Evolutionary conservation across 2,329 filamentous ascomycete genomes (phyloP), one percentile per base, ranked within the genome.

Genomic region (Bipolaris victoriae): DNA sequence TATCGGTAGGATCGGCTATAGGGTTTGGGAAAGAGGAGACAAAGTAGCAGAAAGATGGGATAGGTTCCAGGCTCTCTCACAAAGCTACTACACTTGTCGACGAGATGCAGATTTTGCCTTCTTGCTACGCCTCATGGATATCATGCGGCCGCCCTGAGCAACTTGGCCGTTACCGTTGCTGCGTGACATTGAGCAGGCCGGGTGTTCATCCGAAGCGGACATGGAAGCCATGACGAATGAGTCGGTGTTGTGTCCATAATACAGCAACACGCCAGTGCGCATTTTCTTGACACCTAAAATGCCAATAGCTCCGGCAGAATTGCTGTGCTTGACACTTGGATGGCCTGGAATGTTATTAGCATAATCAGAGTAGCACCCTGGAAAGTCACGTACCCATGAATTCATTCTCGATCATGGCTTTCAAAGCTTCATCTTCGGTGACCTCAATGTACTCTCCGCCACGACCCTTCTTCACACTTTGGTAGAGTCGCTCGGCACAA

Each of bases 191-290:
- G 94, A 90, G 65, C 90, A 95, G 33, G 86, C 80, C 0, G 95
- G 91, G 52, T 86, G 85, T 45, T 80, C 82, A 64, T 98, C 93
- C 24, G 86, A 84, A 1, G 89, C 90, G 36, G 89, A 86, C 91
- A 98, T 96, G 3, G 92, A 96, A 1, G 92, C 92, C 51, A 99
- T 79, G 5, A 93, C 92, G 70, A 90, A 89, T 1, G 86, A 89
- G 74, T 98, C 94, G 0, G 95, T 99, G 72, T 98, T 99, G 81
- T 99, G 95, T 1, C 90, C 93, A 79, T 96, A 99, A 76, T 94
- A 94, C 49, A 99, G 84, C 71, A 90, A 92, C 63, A 91, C 87
- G 1, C 92, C 92, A 20, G 85, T 82, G 11, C 81, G 82, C 0
- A 86, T 89, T 80, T 92, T 95, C 80, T 98, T 98, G 68, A 97